Evolutionary conservation across 306 rosid genomes (phyloP).

Genomic region (Glycyrrhiza uralensis): DNA sequence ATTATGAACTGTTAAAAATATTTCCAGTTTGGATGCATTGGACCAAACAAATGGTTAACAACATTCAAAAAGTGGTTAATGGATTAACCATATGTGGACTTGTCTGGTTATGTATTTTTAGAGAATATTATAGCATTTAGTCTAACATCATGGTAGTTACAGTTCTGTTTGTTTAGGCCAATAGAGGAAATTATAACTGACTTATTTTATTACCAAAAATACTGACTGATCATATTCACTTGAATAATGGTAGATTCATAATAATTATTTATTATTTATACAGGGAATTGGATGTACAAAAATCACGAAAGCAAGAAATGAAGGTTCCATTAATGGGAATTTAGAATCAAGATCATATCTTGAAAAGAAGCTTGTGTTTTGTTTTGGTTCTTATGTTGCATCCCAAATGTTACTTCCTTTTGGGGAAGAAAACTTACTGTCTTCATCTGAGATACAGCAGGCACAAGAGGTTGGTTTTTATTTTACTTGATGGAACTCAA

Average conservation of each 20-base stretch:
- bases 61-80: not conserved
- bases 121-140: not conserved
- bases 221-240: constrained; percentile 6
- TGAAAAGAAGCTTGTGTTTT: constrained; percentile 94
- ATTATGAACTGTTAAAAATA: too few species aligned
- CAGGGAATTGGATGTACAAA: constrained; percentile 99
- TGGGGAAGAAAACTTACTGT: constrained; percentile 89
- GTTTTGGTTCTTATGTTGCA: constrained; percentile 88
- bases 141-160: constrained; percentile 5
- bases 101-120: not conserved
- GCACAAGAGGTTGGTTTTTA: constrained; percentile 82
- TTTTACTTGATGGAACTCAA: constrained; percentile 14
- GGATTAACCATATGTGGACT: not conserved
- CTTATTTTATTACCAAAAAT: constrained; percentile 4
- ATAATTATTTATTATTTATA: constrained; percentile 24
- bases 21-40: too few species aligned
- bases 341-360: constrained; percentile 92
- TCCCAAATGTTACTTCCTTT: constrained; percentile 94
- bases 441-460: constrained; percentile 72
- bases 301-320: constrained; percentile 69
- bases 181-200: not conserved
- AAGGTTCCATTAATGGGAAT: constrained; percentile 62
- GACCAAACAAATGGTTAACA: not conserved
- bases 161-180: constrained; percentile 9
- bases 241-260: constrained; percentile 23